phyloP scores from a whole-genome alignment of 257 asterid genomes.

The Paraleonurus japonicus region DNA sequence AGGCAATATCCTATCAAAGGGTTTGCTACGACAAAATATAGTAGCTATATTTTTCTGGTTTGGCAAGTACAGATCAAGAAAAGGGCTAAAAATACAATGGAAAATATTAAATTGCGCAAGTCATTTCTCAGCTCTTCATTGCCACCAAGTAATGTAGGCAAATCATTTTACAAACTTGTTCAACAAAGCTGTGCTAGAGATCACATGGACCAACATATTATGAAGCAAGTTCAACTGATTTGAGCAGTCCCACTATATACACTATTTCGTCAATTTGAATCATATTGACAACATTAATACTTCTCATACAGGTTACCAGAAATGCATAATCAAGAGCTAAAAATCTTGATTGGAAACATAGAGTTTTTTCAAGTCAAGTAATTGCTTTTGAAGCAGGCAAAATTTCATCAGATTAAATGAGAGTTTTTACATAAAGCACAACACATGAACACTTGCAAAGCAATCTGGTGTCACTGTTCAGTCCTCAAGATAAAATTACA shows the following conservation, averaged over 20 bases:
- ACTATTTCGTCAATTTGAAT: background rate
- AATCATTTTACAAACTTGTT: background rate
- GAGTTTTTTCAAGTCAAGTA: background rate
- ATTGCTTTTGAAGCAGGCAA: background rate
- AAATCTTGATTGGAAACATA: background rate
- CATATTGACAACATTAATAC: background rate
- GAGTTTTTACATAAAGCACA: background rate
- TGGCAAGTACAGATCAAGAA: slow-evolving; percentile 22
- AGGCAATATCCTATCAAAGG: slow-evolving; percentile 9
- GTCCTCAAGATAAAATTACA: slow-evolving; percentile 15
- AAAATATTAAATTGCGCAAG: background rate
- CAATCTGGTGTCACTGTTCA: background rate
- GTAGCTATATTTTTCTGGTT: background rate
- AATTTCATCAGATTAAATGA: background rate
- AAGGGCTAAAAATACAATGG: slow-evolving; percentile 6
- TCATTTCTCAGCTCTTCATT: slow-evolving; percentile 9
- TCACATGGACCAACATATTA: background rate
- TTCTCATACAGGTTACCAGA: background rate
- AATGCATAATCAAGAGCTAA: slow-evolving; percentile 12
- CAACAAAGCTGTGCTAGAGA: slow-evolving; percentile 10
- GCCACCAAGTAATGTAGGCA: slow-evolving; percentile 5
- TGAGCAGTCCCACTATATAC: background rate
- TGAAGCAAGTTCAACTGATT: slow-evolving; percentile 7
- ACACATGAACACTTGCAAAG: background rate
- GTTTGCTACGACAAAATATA: background rate